These are phyloP conservation scores for Trichoderma sp. DNA, from an alignment of 2,329 filamentous ascomycete genomes.

Conservation along the genomic window DNA sequence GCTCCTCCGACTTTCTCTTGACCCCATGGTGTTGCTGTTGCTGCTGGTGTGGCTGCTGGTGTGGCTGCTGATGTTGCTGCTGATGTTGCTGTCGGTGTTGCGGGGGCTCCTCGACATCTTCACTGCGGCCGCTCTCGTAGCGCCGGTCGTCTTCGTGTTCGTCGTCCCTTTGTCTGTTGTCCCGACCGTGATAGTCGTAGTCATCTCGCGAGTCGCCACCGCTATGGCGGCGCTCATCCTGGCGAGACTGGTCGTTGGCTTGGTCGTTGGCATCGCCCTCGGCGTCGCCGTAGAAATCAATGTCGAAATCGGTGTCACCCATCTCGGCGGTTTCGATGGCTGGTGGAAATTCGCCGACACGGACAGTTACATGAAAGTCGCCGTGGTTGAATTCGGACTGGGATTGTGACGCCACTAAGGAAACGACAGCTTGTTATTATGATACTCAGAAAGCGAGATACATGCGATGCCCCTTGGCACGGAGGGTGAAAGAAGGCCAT, in stretches of 20 bases:
- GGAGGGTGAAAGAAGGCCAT: constrained; percentile 13
- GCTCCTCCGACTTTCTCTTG: constrained; percentile 62
- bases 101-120: constrained; percentile 33
- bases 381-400: not conserved
- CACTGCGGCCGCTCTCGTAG: constrained; percentile 33
- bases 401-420: constrained; percentile 8
- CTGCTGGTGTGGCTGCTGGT: constrained; percentile 28
- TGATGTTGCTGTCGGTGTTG: no score
- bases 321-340: constrained; percentile 45
- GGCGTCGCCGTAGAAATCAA: constrained; percentile 68
- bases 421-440: constrained; percentile 25
- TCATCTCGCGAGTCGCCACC: constrained; percentile 32
- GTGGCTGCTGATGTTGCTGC: no score
- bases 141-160: constrained; percentile 41
- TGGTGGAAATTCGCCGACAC: constrained; percentile 29
- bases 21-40: constrained; percentile 49
- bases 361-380: constrained; percentile 21
- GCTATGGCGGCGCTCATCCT: constrained; percentile 44
- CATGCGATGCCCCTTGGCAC: constrained; percentile 16
- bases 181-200: constrained; percentile 40
- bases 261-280: constrained; percentile 56
- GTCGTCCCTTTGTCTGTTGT: constrained; percentile 36
- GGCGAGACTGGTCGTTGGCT: constrained; percentile 48
- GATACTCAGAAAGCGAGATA: constrained; percentile 19
- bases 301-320: constrained; percentile 72